phyloP scores from a whole-genome alignment of 768 basidiomycete species.

The Tephrocybe sp. region DNA sequence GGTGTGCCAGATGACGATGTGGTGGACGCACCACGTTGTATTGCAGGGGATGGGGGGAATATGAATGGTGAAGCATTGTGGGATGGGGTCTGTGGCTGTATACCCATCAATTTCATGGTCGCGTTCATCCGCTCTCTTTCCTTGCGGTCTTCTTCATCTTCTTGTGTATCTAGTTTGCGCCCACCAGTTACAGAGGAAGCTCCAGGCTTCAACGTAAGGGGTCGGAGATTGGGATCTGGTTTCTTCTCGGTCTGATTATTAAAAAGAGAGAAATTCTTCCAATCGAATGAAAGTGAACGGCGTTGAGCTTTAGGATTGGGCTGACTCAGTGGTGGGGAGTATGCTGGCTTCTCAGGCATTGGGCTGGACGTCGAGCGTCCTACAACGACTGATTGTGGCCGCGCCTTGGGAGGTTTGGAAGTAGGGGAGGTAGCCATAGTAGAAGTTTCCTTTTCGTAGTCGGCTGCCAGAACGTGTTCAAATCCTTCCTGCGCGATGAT shows the following conservation, averaged over 20 bases:
- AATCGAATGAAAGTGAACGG: slow-evolving; percentile 82
- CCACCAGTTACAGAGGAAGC: slow-evolving; percentile 52
- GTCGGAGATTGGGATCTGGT: slow-evolving; percentile 58
- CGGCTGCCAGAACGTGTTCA: slow-evolving; percentile 93
- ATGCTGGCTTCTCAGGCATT: slow-evolving; percentile 22
- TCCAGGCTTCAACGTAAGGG: slow-evolving; percentile 72
- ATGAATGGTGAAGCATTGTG: slow-evolving; percentile 30
- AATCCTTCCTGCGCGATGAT: slow-evolving; percentile 96
- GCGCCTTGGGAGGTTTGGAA: slow-evolving; percentile 40
- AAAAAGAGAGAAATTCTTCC: slow-evolving; percentile 77
- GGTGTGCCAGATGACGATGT: slow-evolving; percentile 21
- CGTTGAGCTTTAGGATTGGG: slow-evolving; percentile 49
- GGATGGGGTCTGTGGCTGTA: slow-evolving; percentile 55
- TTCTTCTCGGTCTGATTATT: slow-evolving; percentile 59
- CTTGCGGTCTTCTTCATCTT: slow-evolving; percentile 89
- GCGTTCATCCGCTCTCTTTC: slow-evolving; percentile 87
- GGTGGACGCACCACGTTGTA: slow-evolving; percentile 21
- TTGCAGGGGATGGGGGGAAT: slow-evolving; percentile 21
- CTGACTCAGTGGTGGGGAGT: slow-evolving; percentile 21
- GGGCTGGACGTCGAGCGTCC: slow-evolving; percentile 38
- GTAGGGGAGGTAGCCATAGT: slow-evolving; percentile 32
- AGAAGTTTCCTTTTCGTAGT: slow-evolving; percentile 68
- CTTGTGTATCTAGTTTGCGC: slow-evolving; percentile 79
- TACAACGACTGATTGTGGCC: slow-evolving; percentile 64
- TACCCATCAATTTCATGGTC: slow-evolving; percentile 94